Conservation (phyloP, 2,329 filamentous ascomycete species). For the Colletotrichum brevisporum region DNA sequence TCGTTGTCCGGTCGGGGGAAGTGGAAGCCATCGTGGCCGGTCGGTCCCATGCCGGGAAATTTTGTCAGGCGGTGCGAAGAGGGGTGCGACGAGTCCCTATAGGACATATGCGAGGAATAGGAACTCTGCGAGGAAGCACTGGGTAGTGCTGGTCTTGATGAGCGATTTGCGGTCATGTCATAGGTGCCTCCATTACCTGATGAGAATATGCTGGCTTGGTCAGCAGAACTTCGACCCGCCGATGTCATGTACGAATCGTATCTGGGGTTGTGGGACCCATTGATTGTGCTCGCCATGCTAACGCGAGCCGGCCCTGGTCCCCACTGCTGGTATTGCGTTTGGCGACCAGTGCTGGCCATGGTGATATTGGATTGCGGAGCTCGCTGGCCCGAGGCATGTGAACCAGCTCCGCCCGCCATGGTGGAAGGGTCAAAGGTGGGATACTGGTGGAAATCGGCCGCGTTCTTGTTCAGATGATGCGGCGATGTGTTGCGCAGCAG, state of each 20-base stretch:
- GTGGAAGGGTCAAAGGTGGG: conserved; percentile 76
- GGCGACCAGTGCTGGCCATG: conserved; percentile 79
- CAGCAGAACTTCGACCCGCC: conserved; percentile 70
- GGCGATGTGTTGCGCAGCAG: conserved; percentile 78
- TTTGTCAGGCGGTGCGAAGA: conserved; percentile 72
- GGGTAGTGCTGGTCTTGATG: conserved; percentile 66
- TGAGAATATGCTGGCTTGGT: conserved; percentile 71
- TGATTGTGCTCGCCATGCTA: conserved; percentile 67
- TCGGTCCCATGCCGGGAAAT: conserved; percentile 55
- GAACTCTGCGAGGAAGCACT: conserved; percentile 71
- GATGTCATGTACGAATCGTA: conserved; percentile 75
- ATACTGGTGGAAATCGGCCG: conserved; percentile 90
- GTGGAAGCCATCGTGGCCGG: conserved; percentile 66
- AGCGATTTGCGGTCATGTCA: conserved; percentile 58
- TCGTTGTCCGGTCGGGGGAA: conserved; percentile 85
- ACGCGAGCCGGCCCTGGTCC: conserved; percentile 64
- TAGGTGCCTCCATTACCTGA: conserved; percentile 67
- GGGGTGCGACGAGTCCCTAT: conserved; percentile 52
- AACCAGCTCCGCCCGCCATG: conserved; percentile 62
- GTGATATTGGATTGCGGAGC: conserved; percentile 73
- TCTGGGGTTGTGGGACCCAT: conserved; percentile 68
- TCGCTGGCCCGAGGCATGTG: conserved; percentile 73
- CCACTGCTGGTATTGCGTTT: conserved; percentile 85
- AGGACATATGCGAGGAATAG: conserved; percentile 61
- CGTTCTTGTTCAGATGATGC: conserved; percentile 85